Percentiles rank a stretch among this genome's conserved stretches.
Evolutionary conservation across 2,329 filamentous ascomycete species (phyloP).

Genomic region (Nemania sp.): DNA sequence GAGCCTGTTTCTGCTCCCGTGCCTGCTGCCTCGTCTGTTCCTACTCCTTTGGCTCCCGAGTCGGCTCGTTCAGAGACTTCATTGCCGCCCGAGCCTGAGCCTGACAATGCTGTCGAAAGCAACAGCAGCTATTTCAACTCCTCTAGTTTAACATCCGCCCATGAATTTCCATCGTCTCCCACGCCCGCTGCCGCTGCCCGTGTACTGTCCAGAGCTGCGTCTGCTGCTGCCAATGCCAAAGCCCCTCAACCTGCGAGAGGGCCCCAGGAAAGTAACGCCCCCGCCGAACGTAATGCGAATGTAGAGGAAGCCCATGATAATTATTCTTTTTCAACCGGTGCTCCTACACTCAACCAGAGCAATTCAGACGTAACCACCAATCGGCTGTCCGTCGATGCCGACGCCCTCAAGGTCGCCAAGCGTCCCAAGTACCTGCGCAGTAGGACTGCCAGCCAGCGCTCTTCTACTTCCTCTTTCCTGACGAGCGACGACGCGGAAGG

Average conservation of each 20-base stretch:
- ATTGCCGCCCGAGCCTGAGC: constrained; percentile 8
- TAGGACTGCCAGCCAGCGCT: constrained; percentile 61
- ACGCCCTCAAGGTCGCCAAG: constrained; percentile 51
- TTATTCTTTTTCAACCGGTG: constrained; percentile 33
- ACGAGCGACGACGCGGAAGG: constrained; percentile 69
- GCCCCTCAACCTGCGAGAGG: constrained; percentile 27
- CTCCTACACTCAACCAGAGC: constrained; percentile 40
- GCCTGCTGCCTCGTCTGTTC: no score
- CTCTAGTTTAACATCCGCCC: constrained; percentile 47
- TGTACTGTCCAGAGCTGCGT: constrained; percentile 52
- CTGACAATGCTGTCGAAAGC: constrained; percentile 8
- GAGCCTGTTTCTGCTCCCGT: no score
- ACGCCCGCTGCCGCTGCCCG: constrained; percentile 59
- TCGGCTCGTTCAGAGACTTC: constrained; percentile 5
- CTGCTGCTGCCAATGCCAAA: constrained; percentile 46
- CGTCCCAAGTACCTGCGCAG: constrained; percentile 63
- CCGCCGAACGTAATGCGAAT: constrained; percentile 34
- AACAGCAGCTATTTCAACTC: constrained; percentile 14
- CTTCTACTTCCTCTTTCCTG: constrained; percentile 63
- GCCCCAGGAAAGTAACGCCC: constrained; percentile 26
- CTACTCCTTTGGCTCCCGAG: not conserved
- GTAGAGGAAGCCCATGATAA: constrained; percentile 44
- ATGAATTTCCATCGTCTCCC: constrained; percentile 62
- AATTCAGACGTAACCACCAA: constrained; percentile 42
- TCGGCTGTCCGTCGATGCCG: constrained; percentile 46